Evolutionary conservation across 148 eudicot species (phyloP).

Genomic region (Fagopyrum tataricum): DNA sequence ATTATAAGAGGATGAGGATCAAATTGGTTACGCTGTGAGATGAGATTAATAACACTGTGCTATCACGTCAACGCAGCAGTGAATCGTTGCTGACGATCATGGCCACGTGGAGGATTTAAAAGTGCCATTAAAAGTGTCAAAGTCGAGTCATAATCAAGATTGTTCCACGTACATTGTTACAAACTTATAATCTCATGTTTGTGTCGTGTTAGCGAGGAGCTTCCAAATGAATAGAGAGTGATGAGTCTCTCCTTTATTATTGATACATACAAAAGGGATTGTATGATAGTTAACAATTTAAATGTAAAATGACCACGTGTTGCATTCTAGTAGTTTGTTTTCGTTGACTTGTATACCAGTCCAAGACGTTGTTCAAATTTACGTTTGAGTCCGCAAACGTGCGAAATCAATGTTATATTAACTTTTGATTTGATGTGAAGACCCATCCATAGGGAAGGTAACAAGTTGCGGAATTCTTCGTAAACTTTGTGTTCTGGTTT

Average conservation of each 20-base stretch:
- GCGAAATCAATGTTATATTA: too few species aligned
- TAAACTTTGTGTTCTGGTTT: too few species aligned
- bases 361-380: too few species aligned
- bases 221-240: neutral
- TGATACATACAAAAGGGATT: neutral
- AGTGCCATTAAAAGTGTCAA: neutral
- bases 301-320: neutral
- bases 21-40: neutral
- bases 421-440: too few species aligned
- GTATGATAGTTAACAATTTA: neutral
- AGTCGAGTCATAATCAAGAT: neutral
- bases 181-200: neutral
- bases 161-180: neutral
- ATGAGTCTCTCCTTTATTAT: neutral
- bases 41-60: neutral
- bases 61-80: neutral
- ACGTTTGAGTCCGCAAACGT: too few species aligned
- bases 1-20: too few species aligned
- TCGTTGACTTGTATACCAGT: too few species aligned
- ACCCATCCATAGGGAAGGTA: too few species aligned
- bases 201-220: neutral
- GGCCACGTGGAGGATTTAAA: neutral
- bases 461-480: too few species aligned
- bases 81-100: neutral
- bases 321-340: neutral